Conservation (phyloP, 768 basidiomycete species). For the Tricholoma hemisulphureum region DNA sequence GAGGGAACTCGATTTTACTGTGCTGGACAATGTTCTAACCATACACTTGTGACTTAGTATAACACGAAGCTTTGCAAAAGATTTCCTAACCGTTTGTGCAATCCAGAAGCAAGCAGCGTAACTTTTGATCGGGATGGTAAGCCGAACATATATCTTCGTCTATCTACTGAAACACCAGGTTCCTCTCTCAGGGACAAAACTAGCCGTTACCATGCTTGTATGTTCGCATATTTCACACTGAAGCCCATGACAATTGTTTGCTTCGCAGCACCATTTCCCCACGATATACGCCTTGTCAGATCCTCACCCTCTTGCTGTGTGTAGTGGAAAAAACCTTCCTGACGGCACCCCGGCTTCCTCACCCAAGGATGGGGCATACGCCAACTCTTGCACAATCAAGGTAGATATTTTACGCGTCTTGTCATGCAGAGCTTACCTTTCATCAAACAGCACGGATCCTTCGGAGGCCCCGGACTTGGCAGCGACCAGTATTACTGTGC, state of each 20-base stretch:
- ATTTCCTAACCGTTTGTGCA: slow-evolving; percentile 38
- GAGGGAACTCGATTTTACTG: slow-evolving; percentile 14
- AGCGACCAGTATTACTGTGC: slow-evolving; percentile 61
- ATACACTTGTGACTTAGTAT: slow-evolving; percentile 30
- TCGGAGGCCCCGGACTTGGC: slow-evolving; percentile 58
- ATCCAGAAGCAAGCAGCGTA: slow-evolving; percentile 69
- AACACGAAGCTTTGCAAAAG: slow-evolving; percentile 45
- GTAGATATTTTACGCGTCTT: slow-evolving; percentile 31
- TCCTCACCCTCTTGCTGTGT: slow-evolving; percentile 66
- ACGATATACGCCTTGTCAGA: slow-evolving; percentile 70
- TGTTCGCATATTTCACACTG: slow-evolving; percentile 16
- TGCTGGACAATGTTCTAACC: not conserved
- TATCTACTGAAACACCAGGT: not conserved
- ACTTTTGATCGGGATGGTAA: slow-evolving; percentile 67
- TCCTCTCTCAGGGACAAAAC: slow-evolving; percentile 47
- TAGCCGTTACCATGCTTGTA: slow-evolving; percentile 70
- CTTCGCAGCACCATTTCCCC: slow-evolving; percentile 59
- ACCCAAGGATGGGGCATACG: slow-evolving; percentile 51
- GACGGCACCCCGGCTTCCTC: slow-evolving; percentile 49
- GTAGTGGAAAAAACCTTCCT: slow-evolving; percentile 57
- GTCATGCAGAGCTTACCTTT: not conserved
- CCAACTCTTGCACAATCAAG: slow-evolving; percentile 79
- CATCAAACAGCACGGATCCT: slow-evolving; percentile 62
- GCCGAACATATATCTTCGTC: slow-evolving; percentile 7
- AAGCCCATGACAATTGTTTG: not conserved